Percentiles rank a stretch among this genome's conserved stretches.
Conservation (phyloP, 2,329 filamentous ascomycete species). For the Cryphonectria nitschkei region DNA sequence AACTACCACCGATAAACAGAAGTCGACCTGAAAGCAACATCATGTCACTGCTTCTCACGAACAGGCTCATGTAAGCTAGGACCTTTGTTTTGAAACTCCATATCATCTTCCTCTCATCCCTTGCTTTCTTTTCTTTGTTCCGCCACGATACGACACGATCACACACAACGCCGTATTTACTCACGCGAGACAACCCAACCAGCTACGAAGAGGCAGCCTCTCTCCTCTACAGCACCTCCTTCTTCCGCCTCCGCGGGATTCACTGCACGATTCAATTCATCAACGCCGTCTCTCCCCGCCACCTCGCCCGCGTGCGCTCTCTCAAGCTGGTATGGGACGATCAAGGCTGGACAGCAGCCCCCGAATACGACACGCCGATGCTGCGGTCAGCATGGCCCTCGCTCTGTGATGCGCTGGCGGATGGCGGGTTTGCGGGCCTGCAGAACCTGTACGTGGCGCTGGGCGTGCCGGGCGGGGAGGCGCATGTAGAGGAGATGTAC, state of each 20-base stretch:
- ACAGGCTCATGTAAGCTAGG: constrained; percentile 20
- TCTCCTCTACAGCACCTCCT: constrained; percentile 26
- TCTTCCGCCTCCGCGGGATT: constrained; percentile 31
- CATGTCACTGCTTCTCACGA: constrained; percentile 27
- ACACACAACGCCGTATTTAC: not conserved
- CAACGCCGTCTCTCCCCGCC: constrained; percentile 20
- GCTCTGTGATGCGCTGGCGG: constrained; percentile 25
- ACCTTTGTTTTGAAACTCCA: too few species aligned
- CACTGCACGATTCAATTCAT: constrained; percentile 26
- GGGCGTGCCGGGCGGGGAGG: constrained; percentile 18
- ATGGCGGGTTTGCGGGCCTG: constrained; percentile 15
- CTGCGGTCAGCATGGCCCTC: constrained; percentile 27
- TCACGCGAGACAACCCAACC: constrained; percentile 2
- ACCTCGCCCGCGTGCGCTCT: constrained; percentile 27
- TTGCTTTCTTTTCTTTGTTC: not conserved
- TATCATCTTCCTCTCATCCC: not conserved
- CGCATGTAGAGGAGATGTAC: constrained; percentile 25
- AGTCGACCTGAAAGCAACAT: constrained; percentile 20
- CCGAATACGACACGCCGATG: constrained; percentile 24
- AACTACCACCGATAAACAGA: not conserved
- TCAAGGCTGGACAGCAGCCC: constrained; percentile 23
- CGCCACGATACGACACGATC: not conserved
- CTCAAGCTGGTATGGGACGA: constrained; percentile 30
- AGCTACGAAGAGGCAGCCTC: constrained; percentile 26
- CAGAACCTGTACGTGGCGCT: constrained; percentile 29